Percentiles rank a stretch among this genome's conserved stretches.
These are phyloP conservation scores for Eucalyptus regnans DNA, from an alignment of 345 rosid genomes.

Conservation along the genomic window DNA sequence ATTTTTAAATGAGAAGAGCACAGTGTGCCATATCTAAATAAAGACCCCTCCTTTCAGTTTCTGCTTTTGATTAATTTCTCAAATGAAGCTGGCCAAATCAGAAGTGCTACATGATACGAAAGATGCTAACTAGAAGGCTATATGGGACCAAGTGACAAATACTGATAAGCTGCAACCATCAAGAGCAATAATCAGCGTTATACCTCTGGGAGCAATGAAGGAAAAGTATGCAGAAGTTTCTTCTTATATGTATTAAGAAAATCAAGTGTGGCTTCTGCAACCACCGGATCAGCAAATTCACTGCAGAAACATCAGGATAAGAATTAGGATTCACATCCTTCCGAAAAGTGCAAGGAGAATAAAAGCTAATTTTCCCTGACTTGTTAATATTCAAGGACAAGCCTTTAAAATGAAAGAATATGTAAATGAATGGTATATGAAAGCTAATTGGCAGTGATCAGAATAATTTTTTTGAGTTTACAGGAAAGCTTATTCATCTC, in stretches of 20 bases:
- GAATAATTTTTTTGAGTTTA: neutral
- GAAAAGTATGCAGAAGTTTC: slow-evolving; percentile 51
- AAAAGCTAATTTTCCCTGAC: neutral
- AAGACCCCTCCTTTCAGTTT: neutral
- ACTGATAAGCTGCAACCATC: neutral
- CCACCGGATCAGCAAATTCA: slow-evolving; percentile 87
- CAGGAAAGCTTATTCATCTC: neutral
- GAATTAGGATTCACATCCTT: neutral
- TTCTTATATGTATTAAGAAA: slow-evolving; percentile 60
- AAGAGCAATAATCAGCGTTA: neutral
- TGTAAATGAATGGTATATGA: neutral
- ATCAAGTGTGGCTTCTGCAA: slow-evolving; percentile 87
- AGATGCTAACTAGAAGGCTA: neutral
- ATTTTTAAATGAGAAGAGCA: neutral
- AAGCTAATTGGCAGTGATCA: neutral
- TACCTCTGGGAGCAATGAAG: slow-evolving; percentile 86
- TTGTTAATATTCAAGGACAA: neutral
- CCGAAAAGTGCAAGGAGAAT: neutral
- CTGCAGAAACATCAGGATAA: slow-evolving; percentile 32
- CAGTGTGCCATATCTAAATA: neutral
- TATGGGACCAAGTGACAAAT: neutral
- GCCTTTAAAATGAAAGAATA: neutral
- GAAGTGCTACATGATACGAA: neutral
- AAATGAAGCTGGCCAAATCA: neutral
- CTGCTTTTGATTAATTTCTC: neutral